A percentile compares a stretch with the other conserved stretches of the same genome.
phyloP scores from a whole-genome alignment of 2,329 filamentous ascomycete genomes.

The Colletotrichum orbiculare region DNA sequence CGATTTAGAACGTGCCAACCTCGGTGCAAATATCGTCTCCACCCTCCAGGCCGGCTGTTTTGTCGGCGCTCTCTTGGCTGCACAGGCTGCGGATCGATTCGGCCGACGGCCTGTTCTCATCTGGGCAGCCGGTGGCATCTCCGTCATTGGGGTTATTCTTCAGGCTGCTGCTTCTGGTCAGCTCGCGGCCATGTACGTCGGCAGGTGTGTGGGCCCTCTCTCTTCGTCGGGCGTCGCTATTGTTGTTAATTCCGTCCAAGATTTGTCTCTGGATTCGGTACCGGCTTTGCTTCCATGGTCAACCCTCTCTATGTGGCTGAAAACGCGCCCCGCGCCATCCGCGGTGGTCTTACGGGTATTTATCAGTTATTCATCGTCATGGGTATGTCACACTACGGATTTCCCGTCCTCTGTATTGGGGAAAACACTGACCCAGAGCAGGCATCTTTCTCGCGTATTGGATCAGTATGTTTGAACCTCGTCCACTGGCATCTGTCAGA shows the following conservation, averaged over 20 bases:
- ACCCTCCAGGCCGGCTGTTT: slow-evolving; percentile 67
- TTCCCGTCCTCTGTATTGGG: too few relatives aligned
- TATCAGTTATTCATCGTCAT: slow-evolving; percentile 63
- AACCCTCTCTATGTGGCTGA: slow-evolving; percentile 70
- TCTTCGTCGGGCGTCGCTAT: too few relatives aligned
- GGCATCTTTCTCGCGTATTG: slow-evolving; percentile 57
- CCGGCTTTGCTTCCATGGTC: slow-evolving; percentile 61
- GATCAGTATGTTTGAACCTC: slow-evolving; percentile 32
- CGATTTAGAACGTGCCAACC: slow-evolving; percentile 27
- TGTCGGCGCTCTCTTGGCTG: slow-evolving; percentile 65
- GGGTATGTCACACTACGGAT: slow-evolving; percentile 41
- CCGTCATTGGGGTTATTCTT: slow-evolving; percentile 57
- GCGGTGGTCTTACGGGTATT: slow-evolving; percentile 62
- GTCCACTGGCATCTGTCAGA: too few relatives aligned
- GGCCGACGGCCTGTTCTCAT: slow-evolving; percentile 64
- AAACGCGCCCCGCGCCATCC: slow-evolving; percentile 62
- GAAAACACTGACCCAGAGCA: too few relatives aligned
- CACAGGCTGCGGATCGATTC: slow-evolving; percentile 63
- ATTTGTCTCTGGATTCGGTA: slow-evolving; percentile 60
- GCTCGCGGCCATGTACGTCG: slow-evolving; percentile 66
- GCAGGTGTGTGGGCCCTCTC: slow-evolving; percentile 46
- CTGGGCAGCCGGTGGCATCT: slow-evolving; percentile 58
- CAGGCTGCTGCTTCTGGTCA: slow-evolving; percentile 51
- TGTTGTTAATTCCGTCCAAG: slow-evolving; percentile 40
- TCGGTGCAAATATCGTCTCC: slow-evolving; percentile 46